Conservation (phyloP, 2,329 filamentous ascomycete genomes). For the Colletotrichum sp. region DNA sequence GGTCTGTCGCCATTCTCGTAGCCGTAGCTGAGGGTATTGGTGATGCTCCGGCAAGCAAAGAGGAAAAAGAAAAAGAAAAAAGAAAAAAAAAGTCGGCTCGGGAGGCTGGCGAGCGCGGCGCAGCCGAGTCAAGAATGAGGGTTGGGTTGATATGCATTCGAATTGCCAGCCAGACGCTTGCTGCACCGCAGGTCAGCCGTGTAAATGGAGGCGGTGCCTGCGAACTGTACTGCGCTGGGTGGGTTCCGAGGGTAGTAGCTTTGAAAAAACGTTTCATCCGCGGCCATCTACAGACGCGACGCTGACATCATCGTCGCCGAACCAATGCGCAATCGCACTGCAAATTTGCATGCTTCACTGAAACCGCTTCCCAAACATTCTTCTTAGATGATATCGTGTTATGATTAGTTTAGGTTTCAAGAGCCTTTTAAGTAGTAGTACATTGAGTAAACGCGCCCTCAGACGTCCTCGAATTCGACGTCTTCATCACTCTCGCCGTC, state of each 20-base stretch:
- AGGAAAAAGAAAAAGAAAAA: neutral
- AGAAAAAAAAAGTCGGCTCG: neutral
- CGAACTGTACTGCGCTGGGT: neutral
- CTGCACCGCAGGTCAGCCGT: neutral
- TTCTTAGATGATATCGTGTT: neutral
- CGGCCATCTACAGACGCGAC: neutral
- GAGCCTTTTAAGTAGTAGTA: neutral
- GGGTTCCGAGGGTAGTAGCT: neutral
- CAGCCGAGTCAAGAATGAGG: neutral
- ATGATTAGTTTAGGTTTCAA: neutral
- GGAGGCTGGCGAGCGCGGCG: neutral
- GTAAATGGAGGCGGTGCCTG: neutral
- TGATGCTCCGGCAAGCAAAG: neutral
- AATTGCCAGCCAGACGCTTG: neutral
- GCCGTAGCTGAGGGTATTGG: neutral
- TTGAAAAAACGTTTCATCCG: neutral
- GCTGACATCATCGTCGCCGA: neutral
- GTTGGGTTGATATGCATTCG: neutral
- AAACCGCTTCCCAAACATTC: neutral
- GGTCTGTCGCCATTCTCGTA: constrained; percentile 13
- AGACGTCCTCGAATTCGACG: constrained; percentile 65
- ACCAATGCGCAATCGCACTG: neutral
- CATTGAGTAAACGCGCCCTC: neutral
- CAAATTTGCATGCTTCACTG: neutral
- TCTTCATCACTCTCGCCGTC: constrained; percentile 57